Conservation (phyloP, 2,329 filamentous ascomycete genomes). For the Diaporthe sp. region DNA sequence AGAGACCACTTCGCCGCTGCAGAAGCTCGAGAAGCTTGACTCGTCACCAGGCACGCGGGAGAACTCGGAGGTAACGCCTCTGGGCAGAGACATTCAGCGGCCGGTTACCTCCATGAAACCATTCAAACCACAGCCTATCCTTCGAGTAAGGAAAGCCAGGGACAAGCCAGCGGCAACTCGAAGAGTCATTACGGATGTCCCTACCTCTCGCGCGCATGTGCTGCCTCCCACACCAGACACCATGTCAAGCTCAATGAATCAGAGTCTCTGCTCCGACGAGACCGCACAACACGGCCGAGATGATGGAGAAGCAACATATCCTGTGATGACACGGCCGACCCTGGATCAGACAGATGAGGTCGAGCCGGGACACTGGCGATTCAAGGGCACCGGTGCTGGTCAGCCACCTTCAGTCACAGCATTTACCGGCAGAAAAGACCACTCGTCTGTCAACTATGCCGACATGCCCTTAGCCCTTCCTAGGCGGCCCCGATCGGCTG, state of each 20-base stretch:
- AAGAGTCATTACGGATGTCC: slow-evolving; percentile 64
- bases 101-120: slow-evolving; percentile 21
- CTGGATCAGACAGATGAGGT: slow-evolving; percentile 16
- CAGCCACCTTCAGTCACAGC: slow-evolving; percentile 52
- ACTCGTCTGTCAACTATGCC: slow-evolving; percentile 47
- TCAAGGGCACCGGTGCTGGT: slow-evolving; percentile 30
- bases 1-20: slow-evolving; percentile 60
- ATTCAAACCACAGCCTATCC: slow-evolving; percentile 18
- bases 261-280: slow-evolving; percentile 66
- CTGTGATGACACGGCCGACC: not conserved
- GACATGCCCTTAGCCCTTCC: slow-evolving; percentile 51
- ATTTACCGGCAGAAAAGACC: slow-evolving; percentile 50
- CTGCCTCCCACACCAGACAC: slow-evolving; percentile 73
- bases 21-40: slow-evolving; percentile 63
- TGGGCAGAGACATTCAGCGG: slow-evolving; percentile 10
- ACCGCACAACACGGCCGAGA: slow-evolving; percentile 55
- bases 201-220: slow-evolving; percentile 56
- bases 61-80: not conserved
- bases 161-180: slow-evolving; percentile 60
- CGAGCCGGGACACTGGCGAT: slow-evolving; percentile 37
- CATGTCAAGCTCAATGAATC: slow-evolving; percentile 67
- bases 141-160: slow-evolving; percentile 54
- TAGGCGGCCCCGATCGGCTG: slow-evolving; percentile 62
- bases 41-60: slow-evolving; percentile 47
- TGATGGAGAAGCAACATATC: slow-evolving; percentile 51